Conservation (phyloP, 768 basidiomycete species). For the Tricholoma hemisulphureum region DNA sequence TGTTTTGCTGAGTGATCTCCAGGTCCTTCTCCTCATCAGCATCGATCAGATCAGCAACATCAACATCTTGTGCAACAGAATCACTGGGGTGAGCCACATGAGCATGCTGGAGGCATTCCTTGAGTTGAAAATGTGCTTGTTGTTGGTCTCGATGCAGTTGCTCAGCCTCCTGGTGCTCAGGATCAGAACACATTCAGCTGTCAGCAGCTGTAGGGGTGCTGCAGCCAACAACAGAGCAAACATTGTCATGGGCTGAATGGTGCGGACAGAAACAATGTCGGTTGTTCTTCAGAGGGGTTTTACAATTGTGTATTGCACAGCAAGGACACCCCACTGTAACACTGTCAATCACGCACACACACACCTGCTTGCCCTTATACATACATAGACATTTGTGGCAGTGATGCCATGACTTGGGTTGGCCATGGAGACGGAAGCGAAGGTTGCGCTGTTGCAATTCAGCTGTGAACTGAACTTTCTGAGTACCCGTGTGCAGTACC, state of each 20-base stretch:
- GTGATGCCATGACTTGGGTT: constrained; percentile 23
- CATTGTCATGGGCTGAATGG: constrained; percentile 9
- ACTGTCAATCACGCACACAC: background rate
- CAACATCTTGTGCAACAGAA: background rate
- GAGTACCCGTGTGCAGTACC: too few species aligned
- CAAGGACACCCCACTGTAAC: background rate
- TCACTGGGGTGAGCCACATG: background rate
- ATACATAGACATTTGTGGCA: constrained; percentile 25
- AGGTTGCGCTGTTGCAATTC: constrained; percentile 25
- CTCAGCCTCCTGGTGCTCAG: constrained; percentile 23
- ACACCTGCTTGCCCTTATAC: background rate
- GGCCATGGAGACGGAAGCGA: constrained; percentile 20
- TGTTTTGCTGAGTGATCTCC: background rate
- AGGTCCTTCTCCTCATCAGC: background rate
- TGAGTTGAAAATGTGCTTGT: constrained; percentile 27
- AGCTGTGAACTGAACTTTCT: constrained; percentile 9
- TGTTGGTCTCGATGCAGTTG: constrained; percentile 13
- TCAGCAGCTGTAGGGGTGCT: constrained; percentile 1
- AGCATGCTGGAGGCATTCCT: background rate
- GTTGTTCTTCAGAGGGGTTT: constrained; percentile 14
- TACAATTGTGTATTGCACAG: background rate
- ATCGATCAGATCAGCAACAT: background rate
- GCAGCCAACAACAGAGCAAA: constrained; percentile 26
- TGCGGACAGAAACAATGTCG: constrained; percentile 21
- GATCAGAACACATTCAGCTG: constrained; percentile 18